Base-by-base conservation (phyloP, 2,329 filamentous ascomycete genomes). In the Periconia sp. region DNA sequence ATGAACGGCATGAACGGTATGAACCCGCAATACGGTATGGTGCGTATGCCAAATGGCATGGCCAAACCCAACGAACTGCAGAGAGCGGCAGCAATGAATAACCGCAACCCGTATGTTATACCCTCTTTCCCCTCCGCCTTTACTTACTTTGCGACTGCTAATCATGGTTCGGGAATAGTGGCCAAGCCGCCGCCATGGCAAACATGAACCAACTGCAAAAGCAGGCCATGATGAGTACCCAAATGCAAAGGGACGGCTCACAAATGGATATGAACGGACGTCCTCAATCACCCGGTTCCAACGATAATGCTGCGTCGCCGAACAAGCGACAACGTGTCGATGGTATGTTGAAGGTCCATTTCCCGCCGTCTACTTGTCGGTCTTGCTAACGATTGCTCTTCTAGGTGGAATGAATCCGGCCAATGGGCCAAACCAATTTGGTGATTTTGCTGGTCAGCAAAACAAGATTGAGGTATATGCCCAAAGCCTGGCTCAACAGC, bases 381-480 rank as follows among this genome's bases (percentile, higher is more conserved):
- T 41, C 33, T 30, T 59, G 78, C 82, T 67, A 82, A 85, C 68
- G 82, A 79, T 87, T 74, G 80, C 88, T 60, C 74, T 83, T 65
- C 76, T 81, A 69, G 87, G 89, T 76, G 89, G 89, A 69, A 89
- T 96, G 76, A 88, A 91, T 74, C 85, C 88, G 68, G 82, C 81
- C 71, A 82, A 82, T 72, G 83, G 96, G 78, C 89, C 85, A 70
- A 85, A 87, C 74, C 77, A 79, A 61, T 82, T 86, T 74, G 78
- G 74, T 68, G 74, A 71, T 70, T 81, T 80, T 71, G 75, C 71
- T 59, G 75, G 72, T 59, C 90, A 93, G 79, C 83, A 87, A 70
- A 95, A 95, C 80, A 88, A 88, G 68, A 89, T 96, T 74, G 87
- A 91, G 75, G 87, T 90, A 74, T 96, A 96, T 82, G 86, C 90